Percentiles rank a stretch among this genome's conserved stretches.
phyloP scores from a whole-genome alignment of 768 basidiomycete genomes.

The Agrocybe praecox region DNA sequence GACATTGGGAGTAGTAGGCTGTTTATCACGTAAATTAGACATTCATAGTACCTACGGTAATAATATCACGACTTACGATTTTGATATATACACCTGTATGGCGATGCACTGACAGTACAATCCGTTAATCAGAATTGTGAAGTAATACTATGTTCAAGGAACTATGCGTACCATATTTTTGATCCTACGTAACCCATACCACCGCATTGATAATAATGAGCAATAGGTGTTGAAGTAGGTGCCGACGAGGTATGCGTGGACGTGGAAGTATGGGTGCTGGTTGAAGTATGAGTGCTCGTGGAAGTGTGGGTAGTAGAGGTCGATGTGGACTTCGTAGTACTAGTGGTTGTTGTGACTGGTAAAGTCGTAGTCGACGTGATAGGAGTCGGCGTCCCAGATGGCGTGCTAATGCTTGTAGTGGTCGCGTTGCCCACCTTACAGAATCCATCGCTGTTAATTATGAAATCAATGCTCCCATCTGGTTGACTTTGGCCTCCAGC shows the following conservation, averaged over 20 bases:
- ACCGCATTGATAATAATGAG: slow-evolving; percentile 16
- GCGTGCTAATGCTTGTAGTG: background rate
- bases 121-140: too few species aligned
- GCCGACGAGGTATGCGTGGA: background rate
- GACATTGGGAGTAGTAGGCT: slow-evolving; percentile 15
- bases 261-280: background rate
- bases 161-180: slow-evolving; percentile 1
- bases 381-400: background rate
- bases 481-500: slow-evolving; percentile 35
- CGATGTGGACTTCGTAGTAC: background rate
- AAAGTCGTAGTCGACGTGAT: background rate
- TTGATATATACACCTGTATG: slow-evolving; percentile 8
- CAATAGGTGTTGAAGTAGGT: background rate
- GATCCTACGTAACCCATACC: slow-evolving; percentile 6
- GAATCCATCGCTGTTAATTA: slow-evolving; percentile 33
- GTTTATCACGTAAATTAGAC: background rate
- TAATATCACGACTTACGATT: slow-evolving; percentile 7
- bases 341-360: background rate
- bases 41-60: too few species aligned
- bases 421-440: slow-evolving; percentile 24
- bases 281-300: background rate
- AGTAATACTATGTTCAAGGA: too few species aligned
- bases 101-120: background rate
- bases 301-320: background rate
- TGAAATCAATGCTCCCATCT: slow-evolving; percentile 32